A percentile compares a stretch with the other conserved stretches of the same genome.
Evolutionary conservation across 805 yeast species (phyloP).

Genomic region (Saturnispora sanitii): DNA sequence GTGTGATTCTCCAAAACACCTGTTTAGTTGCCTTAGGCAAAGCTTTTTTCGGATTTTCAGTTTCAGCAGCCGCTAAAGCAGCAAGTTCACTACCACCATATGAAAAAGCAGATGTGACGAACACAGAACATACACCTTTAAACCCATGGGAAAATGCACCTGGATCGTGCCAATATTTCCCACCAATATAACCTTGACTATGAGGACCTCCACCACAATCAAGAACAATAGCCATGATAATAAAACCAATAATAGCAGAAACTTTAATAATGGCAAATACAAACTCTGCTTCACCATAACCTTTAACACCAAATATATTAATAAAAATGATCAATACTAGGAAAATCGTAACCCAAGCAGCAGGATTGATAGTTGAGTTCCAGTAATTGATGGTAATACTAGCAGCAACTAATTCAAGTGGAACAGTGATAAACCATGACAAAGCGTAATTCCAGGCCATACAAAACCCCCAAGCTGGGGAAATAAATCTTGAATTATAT

Average conservation of each 20-base stretch:
- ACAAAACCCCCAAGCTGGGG: constrained; percentile 48
- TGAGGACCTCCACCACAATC: constrained; percentile 51
- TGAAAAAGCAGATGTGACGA: constrained; percentile 50
- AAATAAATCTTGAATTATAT: constrained; percentile 47
- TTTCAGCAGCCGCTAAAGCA: constrained; percentile 56
- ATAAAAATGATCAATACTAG: constrained; percentile 37
- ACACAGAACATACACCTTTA: constrained; percentile 51
- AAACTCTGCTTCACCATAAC: constrained; percentile 60
- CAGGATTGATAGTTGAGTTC: constrained; percentile 35
- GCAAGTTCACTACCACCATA: constrained; percentile 55
- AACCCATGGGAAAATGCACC: constrained; percentile 41
- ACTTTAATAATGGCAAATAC: constrained; percentile 43
- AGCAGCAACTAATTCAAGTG: constrained; percentile 43
- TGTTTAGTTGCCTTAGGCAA: constrained; percentile 53
- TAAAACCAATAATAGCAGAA: constrained; percentile 46
- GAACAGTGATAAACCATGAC: constrained; percentile 41
- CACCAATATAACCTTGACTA: constrained; percentile 47
- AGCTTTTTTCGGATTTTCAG: constrained; percentile 45
- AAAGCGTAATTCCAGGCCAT: constrained; percentile 47
- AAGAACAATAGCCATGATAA: constrained; percentile 41
- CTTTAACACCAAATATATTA: constrained; percentile 49
- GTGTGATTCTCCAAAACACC: constrained; percentile 47
- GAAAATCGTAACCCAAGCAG: constrained; percentile 44
- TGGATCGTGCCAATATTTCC: constrained; percentile 46
- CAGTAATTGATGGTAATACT: constrained; percentile 39